Conservation (phyloP, 2,329 filamentous ascomycete species). For the Gnomoniopsis smithogilvyi region DNA sequence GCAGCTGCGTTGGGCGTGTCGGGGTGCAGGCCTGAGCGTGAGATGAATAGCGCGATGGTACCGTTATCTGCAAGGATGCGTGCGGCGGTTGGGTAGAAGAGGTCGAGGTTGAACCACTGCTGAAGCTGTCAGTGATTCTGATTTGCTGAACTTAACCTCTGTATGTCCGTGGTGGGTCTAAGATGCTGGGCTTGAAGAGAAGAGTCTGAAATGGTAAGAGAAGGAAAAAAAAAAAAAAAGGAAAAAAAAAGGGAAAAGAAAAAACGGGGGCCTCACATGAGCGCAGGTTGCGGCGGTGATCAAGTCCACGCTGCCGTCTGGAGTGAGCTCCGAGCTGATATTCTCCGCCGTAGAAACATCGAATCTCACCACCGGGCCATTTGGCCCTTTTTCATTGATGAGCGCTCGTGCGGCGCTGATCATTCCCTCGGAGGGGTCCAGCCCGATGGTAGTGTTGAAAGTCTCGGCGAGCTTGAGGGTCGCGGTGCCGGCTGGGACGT, state of each 20-base stretch:
- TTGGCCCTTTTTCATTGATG: constrained; percentile 23
- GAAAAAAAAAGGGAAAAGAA: too few relatives aligned
- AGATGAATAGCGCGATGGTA: constrained; percentile 50
- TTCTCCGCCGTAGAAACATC: constrained; percentile 42
- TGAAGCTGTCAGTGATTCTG: too few relatives aligned
- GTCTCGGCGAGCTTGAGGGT: constrained; percentile 40
- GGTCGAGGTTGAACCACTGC: constrained; percentile 46
- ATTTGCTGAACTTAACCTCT: too few relatives aligned
- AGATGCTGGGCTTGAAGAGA: background rate
- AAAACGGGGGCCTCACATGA: constrained; percentile 29
- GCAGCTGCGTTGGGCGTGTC: constrained; percentile 33
- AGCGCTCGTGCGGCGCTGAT: constrained; percentile 41
- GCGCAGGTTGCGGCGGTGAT: constrained; percentile 47
- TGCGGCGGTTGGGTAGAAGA: constrained; percentile 16
- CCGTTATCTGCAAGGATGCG: constrained; percentile 14
- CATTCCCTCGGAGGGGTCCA: constrained; percentile 53
- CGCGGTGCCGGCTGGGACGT: constrained; percentile 39
- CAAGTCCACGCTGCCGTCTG: constrained; percentile 41
- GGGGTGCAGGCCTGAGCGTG: constrained; percentile 26
- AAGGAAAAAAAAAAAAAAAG: background rate
- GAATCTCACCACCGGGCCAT: constrained; percentile 25
- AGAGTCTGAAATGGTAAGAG: background rate
- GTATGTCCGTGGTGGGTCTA: background rate
- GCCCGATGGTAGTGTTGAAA: constrained; percentile 44
- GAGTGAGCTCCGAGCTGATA: constrained; percentile 32